Evolutionary conservation across 2,329 filamentous ascomycete species (phyloP), one percentile per base, ranked within the genome.

Genomic region (Cladosporium sp.): DNA sequence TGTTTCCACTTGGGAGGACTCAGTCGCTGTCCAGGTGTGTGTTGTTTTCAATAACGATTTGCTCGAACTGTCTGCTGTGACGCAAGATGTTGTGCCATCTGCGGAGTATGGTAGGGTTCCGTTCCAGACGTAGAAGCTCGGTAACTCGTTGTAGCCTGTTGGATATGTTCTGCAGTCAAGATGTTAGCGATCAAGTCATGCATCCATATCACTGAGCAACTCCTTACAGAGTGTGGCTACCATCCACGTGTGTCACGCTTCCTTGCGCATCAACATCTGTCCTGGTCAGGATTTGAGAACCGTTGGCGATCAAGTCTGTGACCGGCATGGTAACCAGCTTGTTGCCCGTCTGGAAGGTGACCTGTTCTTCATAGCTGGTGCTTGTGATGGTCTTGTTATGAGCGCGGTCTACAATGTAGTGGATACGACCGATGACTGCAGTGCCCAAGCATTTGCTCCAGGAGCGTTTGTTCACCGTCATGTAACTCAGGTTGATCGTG

Each of bases 251-350:
- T 44, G 57, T 55, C 25, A 58, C 57, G 24, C 50, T 54, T 15
- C 57, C 57, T 15, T 34, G 32, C 20, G 49, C 39, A 25, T 58
- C 55, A 4, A 47, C 45, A 24, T 58, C 57, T 20, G 57, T 58
- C 17, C 57, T 50, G 13, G 57, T 55, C 10, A 55, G 32, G 4
- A 55, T 34, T 2, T 36, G 13, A 7, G 47, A 37, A 7, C 47
- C 47, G 15, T 35, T 20, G 3, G 15, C 10, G n/a, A 50, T 6
- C 4, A 50, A 24, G 4, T 50, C 32, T 12, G 8, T 36, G 7
- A 20, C 47, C 5, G 19, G 28, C 9, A 32, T 19, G 15, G 47
- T 50, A 5, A 36, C 19, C 3, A 4, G 4, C 10, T 32, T 50
- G n/a, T 24, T 7, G 1, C 32, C 32, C 2, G 9, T 36, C 25